Evolutionary conservation across 2,329 filamentous ascomycete species (phyloP), one percentile per base, ranked within the genome.

Genomic region (Alternaria brassicicola): DNA sequence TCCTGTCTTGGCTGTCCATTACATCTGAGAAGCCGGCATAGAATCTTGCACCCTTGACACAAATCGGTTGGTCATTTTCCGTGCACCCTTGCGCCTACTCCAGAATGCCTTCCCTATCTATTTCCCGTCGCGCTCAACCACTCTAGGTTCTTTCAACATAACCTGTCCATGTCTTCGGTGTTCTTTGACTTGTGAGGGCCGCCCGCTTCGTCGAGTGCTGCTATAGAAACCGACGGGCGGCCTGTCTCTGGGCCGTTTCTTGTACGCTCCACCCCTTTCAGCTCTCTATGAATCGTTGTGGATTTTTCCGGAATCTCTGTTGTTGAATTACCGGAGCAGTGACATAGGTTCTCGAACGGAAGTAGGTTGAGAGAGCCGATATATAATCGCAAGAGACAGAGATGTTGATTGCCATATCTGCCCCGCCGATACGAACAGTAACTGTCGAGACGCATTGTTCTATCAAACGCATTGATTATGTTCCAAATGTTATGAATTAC

Each of bases 1-100:
- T 53, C 41, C 43, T 47, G 35, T 55, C 42, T 55, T 33, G 45
- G 52, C 33, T 45, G 26, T 49, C 17, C 15, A 26, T 31, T 33
- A 17, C 28, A 28, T 25, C n/a, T 12, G 25, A 39, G 21, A 41
- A 6, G 12, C n/a, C 26, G 33, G 26, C 33, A 17, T 17, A 31
- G 7, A 30, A 35, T 8, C 19, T 30, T 50, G 33, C 4, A 19
- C 43, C 23, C 26, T 43, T 35, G 21, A 25, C 36, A 46, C 10
- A 3, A 23, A 28, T 47, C 4, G 38, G 25, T 7, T 38, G 39
- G 39, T 33, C 43, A 47, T 12, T 23, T 6, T n/a, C 8, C 13
- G 1, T 28, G 25, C 17, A 15, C 28, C 4, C 4, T n/a, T 23
- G 43, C 21, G 7, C 6, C 2, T 33, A 25, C 13, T 21, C 43